Conservation (phyloP, 805 yeast species). For the Millerozyma acaciae region DNA sequence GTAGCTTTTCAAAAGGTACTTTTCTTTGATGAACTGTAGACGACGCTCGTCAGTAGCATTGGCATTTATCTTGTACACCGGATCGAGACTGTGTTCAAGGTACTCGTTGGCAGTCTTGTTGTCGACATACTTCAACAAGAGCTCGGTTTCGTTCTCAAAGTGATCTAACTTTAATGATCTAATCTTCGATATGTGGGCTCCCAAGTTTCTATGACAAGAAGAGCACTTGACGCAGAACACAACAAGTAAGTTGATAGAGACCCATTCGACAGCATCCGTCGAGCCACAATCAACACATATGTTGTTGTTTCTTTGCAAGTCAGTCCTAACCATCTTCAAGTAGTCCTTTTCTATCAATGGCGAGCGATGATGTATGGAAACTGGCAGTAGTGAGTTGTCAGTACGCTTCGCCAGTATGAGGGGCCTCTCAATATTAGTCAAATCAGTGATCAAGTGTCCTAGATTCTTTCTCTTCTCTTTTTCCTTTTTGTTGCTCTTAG, state of each 20-base stretch:
- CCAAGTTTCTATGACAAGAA: constrained; percentile 82
- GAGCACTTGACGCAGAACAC: constrained; percentile 82
- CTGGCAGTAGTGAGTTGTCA: constrained; percentile 25
- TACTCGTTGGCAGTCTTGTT: constrained; percentile 56
- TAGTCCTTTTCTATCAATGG: constrained; percentile 21
- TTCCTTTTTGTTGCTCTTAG: constrained; percentile 5
- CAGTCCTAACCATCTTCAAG: constrained; percentile 35
- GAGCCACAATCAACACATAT: constrained; percentile 79
- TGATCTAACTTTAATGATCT: constrained; percentile 75
- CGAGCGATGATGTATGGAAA: constrained; percentile 26
- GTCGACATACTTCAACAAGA: constrained; percentile 48
- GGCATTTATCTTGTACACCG: constrained; percentile 24
- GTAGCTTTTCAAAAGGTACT: constrained; percentile 57
- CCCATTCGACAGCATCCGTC: constrained; percentile 72
- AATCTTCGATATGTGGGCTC: constrained; percentile 76
- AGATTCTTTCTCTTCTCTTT: constrained; percentile 7
- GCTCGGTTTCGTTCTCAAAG: constrained; percentile 55
- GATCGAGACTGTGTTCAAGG: constrained; percentile 45
- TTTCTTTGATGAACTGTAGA: constrained; percentile 55
- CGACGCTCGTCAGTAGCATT: constrained; percentile 44
- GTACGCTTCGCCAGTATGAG: constrained; percentile 7
- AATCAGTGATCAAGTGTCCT: constrained; percentile 9
- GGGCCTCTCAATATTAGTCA: constrained; percentile 13
- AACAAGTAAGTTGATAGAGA: constrained; percentile 69
- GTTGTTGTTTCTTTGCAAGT: constrained; percentile 50